Percentiles rank a stretch among this genome's conserved stretches.
These are phyloP conservation scores for thale cress (Arabidopsis thaliana) DNA, from an alignment of 345 rosid genomes.

Conservation along the genomic window TAIR10.1 NC_003076.8:22409501-22410000, in stretches of 20 bases:
- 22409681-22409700: neutral
- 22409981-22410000: conserved; percentile 76
- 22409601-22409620: conserved; percentile 47
- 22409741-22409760: neutral
- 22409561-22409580: conserved; percentile 74
- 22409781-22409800: no score
- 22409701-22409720: no score
- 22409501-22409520: conserved; percentile 72
- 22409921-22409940: conserved; percentile 85
- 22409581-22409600: conserved; percentile 81
- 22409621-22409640: neutral
- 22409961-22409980: conserved; percentile 80
- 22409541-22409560: conserved; percentile 81
- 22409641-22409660: neutral
- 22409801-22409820: neutral
- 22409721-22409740: no score
- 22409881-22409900: conserved; percentile 96
- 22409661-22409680: neutral
- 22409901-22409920: conserved; percentile 82
- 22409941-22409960: conserved; percentile 88
- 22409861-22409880: conserved; percentile 64
- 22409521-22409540: conserved; percentile 69
- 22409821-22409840: neutral
- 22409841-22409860: conserved; percentile 2
- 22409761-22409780: neutral